A percentile compares a stretch with the other conserved stretches of the same genome.
Evolutionary conservation across 1,139 yeast genomes (phyloP).

Genomic region (Pichia sp.): DNA sequence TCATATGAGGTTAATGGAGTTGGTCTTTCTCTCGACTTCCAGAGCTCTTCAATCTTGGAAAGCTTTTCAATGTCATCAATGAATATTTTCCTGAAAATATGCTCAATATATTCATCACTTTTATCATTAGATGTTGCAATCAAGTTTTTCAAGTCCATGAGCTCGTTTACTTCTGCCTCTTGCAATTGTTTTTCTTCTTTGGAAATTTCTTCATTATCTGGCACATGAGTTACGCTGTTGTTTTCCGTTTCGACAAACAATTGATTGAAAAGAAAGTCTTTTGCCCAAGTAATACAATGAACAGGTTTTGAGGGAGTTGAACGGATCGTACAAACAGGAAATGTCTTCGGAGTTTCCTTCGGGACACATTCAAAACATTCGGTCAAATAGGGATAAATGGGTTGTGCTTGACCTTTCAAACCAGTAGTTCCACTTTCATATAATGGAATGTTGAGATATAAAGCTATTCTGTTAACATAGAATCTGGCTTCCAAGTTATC

Average conservation of each 20-base stretch:
- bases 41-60: constrained; percentile 60
- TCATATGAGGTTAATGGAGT: constrained; percentile 7
- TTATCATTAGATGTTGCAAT: constrained; percentile 24
- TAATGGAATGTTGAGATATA: constrained; percentile 65
- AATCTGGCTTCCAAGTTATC: constrained; percentile 91
- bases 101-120: constrained; percentile 27
- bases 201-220: constrained; percentile 50
- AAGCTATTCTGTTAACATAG: constrained; percentile 77
- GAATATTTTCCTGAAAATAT: constrained; percentile 51
- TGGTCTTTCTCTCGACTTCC: constrained; percentile 70
- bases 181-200: constrained; percentile 62
- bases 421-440: constrained; percentile 97
- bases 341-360: constrained; percentile 82
- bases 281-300: constrained; percentile 97
- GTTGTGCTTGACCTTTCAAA: constrained; percentile 86
- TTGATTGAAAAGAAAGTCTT: constrained; percentile 77
- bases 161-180: constrained; percentile 67
- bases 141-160: constrained; percentile 50
- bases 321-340: constrained; percentile 93
- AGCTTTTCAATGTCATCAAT: constrained; percentile 68
- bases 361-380: constrained; percentile 93
- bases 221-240: constrained; percentile 22
- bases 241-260: constrained; percentile 51
- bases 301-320: constrained; percentile 96
- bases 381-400: constrained; percentile 70